Percentiles rank a stretch among this genome's conserved stretches.
Conservation (phyloP, 306 rosid genomes). For the Herpetospermum pedunculosum region DNA sequence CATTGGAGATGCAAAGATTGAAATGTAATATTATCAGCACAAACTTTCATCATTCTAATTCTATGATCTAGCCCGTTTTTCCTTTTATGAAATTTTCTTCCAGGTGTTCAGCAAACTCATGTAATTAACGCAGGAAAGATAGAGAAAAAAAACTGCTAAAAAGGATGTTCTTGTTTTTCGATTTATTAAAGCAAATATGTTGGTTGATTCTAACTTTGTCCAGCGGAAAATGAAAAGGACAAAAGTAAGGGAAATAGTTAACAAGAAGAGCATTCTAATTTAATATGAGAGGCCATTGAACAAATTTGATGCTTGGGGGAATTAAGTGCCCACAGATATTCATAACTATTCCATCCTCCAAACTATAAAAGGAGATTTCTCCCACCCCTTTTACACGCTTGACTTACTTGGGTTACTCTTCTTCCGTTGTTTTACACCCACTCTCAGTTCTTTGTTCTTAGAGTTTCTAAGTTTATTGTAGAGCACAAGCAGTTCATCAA, state of each 20-base stretch:
- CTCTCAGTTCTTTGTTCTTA: background rate
- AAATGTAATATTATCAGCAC: background rate
- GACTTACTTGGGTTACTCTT: background rate
- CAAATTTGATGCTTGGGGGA: background rate
- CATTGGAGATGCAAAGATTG: background rate
- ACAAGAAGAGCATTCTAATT: background rate
- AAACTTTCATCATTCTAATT: background rate
- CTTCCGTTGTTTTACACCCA: background rate
- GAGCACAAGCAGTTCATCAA: background rate
- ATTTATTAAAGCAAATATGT: background rate
- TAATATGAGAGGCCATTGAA: background rate
- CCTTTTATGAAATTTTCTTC: background rate
- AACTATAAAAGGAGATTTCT: background rate
- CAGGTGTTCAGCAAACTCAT: background rate
- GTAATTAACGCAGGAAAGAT: background rate
- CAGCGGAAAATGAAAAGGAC: background rate
- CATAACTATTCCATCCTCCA: background rate
- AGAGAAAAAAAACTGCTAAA: background rate
- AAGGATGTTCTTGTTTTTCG: background rate
- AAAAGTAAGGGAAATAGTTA: background rate
- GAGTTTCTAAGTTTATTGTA: background rate
- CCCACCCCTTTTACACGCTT: background rate
- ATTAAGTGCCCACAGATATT: background rate
- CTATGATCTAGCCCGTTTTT: background rate
- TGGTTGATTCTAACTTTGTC: background rate